Percentiles rank a stretch among this genome's conserved stretches.
phyloP scores from a whole-genome alignment of 495 filamentous ascomycete species.

The Hyaloscypha hepaticicola region DNA sequence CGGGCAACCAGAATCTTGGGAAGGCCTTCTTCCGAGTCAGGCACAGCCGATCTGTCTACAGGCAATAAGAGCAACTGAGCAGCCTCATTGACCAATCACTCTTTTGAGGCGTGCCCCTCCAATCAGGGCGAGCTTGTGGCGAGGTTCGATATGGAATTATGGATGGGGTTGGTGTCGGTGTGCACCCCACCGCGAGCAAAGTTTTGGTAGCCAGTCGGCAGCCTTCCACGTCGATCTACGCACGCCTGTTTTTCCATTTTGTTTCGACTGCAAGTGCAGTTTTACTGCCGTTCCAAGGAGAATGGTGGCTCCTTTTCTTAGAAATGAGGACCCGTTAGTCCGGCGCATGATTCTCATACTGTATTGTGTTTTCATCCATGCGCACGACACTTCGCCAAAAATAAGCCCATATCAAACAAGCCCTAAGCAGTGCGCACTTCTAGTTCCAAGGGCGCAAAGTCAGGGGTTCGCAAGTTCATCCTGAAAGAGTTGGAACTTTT shows the following conservation, averaged over 20 bases:
- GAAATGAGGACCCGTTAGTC: too few species aligned
- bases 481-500: conserved; percentile 10
- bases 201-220: conserved; percentile 14
- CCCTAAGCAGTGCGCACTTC: too few species aligned
- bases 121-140: background rate
- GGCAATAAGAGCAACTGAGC: too few species aligned
- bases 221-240: conserved; percentile 5
- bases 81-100: background rate
- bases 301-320: background rate
- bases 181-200: too few species aligned
- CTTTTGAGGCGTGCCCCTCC: background rate
- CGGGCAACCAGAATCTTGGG: conserved; percentile 1
- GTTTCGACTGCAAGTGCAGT: background rate
- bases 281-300: background rate
- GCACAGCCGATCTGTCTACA: background rate
- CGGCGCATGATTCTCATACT: background rate
- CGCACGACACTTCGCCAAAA: background rate
- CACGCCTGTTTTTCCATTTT: background rate
- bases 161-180: too few species aligned
- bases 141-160: too few species aligned
- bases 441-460: background rate
- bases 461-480: conserved; percentile 26
- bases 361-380: background rate
- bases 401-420: background rate
- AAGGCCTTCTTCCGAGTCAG: background rate